Percentiles rank a stretch among this genome's conserved stretches.
Conservation (phyloP, 2,329 filamentous ascomycete species). For the Neopestalotiopsis sp. region DNA sequence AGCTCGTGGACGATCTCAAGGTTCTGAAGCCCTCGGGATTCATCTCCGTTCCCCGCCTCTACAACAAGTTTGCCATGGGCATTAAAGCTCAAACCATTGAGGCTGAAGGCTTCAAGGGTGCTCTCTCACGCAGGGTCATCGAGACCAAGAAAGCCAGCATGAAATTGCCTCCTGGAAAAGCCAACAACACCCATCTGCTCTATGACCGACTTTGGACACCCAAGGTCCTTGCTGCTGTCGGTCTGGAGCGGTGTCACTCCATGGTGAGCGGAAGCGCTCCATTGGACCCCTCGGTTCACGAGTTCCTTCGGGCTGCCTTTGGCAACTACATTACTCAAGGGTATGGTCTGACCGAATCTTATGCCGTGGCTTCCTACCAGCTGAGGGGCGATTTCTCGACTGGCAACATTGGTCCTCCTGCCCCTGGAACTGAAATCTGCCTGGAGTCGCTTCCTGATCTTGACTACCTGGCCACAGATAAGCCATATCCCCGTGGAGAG, state of each 20-base stretch:
- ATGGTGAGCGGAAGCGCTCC: conserved; percentile 92
- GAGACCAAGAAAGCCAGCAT: conserved; percentile 80
- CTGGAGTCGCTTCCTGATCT: conserved; percentile 90
- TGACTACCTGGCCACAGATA: conserved; percentile 88
- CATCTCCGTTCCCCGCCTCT: conserved; percentile 88
- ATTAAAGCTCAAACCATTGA: conserved; percentile 82
- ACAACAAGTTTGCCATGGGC: conserved; percentile 85
- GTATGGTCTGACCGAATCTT: conserved; percentile 93
- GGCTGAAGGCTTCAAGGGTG: conserved; percentile 78
- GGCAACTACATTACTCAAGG: conserved; percentile 82
- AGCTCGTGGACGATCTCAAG: conserved; percentile 91
- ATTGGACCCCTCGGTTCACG: conserved; percentile 84
- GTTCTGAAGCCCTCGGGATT: conserved; percentile 82
- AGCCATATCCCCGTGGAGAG: conserved; percentile 89
- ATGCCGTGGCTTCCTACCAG: conserved; percentile 78
- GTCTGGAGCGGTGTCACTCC: conserved; percentile 72
- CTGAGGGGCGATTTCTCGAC: conserved; percentile 71
- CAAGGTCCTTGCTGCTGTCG: conserved; percentile 84
- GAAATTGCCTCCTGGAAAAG: conserved; percentile 72
- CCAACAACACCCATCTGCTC: conserved; percentile 78
- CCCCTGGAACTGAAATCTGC: conserved; percentile 74
- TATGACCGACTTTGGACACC: conserved; percentile 90
- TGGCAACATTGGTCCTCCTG: conserved; percentile 82
- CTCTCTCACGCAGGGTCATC: conserved; percentile 80
- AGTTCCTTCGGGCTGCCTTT: conserved; percentile 86